Base-by-base conservation (phyloP, 2,329 filamentous ascomycete genomes). In the Raffaelea ambrosiae region DNA sequence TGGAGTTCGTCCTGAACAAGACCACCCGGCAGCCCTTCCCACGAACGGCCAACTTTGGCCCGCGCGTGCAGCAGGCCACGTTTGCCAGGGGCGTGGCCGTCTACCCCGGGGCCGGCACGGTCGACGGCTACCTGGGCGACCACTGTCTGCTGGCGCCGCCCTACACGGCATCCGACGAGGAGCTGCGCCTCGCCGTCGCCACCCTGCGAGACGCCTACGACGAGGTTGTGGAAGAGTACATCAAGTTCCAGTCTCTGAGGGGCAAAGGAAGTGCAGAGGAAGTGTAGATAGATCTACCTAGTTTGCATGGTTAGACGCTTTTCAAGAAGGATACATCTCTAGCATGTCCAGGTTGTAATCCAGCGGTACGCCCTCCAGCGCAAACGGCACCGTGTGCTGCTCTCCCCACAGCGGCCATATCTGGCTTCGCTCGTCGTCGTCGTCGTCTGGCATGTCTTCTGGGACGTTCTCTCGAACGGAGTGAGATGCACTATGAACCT, bases 81-180 rank as follows among this genome's bases (percentile, higher is more conserved):
- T 46, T 68, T 47, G 53, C 46, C 1, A 45, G 54, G 3, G 42
- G 56, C 14, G 62, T 67, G 29, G 61, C 62, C 3, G 57, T 87
- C 3, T 88, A 87, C 57, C 78, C 78, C 1, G 82, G 81, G 0
- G 65, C 66, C 1, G 83, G 83, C 1, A 79, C 77, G 0, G 75
- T 69, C 0, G 79, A 72, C 52, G 71, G 85, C 41, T 70, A 73
- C 1, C 61, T 61, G 2, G 84, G 84, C 5, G 85, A 90, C 56
- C 83, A 88, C 61, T 68, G 87, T 31, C 68, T 88, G 18, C 58
- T 89, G 16, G 77, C 83, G 1, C 86, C 86, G 5, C 73, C 84
- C 0, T 87, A 79, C 62, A 86, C 76, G 40, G 20, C 16, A 3
- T 36, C 43, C 3, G 43, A 48, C 8, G 46, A 43, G 4, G 40